These are phyloP conservation scores for Fusarium sp. DNA, from an alignment of 2,329 filamentous ascomycete species.

Conservation along the genomic window DNA sequence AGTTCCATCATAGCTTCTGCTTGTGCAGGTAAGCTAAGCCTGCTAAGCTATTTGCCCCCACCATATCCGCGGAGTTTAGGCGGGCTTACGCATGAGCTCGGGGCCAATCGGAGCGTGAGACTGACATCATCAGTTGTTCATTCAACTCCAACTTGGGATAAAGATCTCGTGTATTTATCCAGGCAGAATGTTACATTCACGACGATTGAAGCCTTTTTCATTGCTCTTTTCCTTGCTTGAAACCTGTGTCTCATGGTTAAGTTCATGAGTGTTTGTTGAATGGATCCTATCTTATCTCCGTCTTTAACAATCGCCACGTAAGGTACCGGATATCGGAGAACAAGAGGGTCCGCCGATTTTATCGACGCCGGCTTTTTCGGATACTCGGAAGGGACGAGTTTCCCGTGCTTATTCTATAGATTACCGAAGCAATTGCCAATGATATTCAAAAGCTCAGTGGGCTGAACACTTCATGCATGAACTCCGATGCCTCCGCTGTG, in stretches of 20 bases:
- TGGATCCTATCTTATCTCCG: not conserved
- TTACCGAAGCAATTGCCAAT: not conserved
- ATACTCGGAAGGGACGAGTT: not conserved
- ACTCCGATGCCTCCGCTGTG: not conserved
- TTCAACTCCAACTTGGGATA: not conserved
- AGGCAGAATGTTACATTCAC: not conserved
- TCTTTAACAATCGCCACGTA: not conserved
- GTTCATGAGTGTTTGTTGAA: too few species aligned
- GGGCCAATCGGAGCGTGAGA: slow-evolving; percentile 28
- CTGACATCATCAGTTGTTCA: slow-evolving; percentile 20
- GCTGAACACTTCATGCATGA: not conserved
- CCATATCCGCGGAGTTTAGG: slow-evolving; percentile 34
- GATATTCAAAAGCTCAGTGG: not conserved
- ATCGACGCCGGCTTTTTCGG: not conserved
- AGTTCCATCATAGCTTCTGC: slow-evolving; percentile 5
- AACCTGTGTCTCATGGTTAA: too few species aligned
- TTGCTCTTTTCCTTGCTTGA: too few species aligned
- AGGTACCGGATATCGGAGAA: not conserved
- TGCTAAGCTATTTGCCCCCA: slow-evolving; percentile 13
- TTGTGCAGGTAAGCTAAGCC: slow-evolving; percentile 22
- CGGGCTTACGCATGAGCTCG: slow-evolving; percentile 22
- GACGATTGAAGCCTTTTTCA: too few species aligned
- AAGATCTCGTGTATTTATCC: not conserved
- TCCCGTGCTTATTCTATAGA: not conserved
- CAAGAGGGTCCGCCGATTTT: slow-evolving; percentile 1